Percentiles rank a stretch among this genome's conserved stretches.
Conservation (phyloP, 257 asterid genomes). For the Petunia secreta region DNA sequence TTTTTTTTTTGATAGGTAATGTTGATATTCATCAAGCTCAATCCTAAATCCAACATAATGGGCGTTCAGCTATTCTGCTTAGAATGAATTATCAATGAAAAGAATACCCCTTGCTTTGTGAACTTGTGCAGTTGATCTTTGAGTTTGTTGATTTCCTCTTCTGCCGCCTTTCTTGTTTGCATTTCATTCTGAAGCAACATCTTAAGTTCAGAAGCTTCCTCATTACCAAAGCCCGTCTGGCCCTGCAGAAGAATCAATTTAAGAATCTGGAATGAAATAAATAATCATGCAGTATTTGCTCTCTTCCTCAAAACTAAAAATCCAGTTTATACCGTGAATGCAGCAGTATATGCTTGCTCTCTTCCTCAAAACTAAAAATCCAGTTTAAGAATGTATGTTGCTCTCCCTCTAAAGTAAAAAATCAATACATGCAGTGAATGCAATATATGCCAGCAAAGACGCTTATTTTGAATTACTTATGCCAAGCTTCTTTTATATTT, state of each 20-base stretch:
- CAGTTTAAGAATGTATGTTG: neutral
- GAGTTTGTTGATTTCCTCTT: conserved; percentile 70
- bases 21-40: conserved; percentile 33
- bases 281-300: conserved; percentile 5
- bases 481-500: neutral
- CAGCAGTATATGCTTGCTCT: neutral
- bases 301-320: neutral
- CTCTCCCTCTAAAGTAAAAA: too few relatives aligned
- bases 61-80: conserved; percentile 11
- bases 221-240: conserved; percentile 44
- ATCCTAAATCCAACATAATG: conserved; percentile 30
- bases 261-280: conserved; percentile 30
- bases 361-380: neutral
- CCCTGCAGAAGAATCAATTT: conserved; percentile 46
- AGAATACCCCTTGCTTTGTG: conserved; percentile 61
- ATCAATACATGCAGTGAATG: neutral
- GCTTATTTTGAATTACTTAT: neutral
- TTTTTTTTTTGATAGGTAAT: too few relatives aligned
- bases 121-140: conserved; percentile 56
- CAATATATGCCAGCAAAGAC: neutral
- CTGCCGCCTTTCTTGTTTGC: conserved; percentile 74
- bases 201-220: conserved; percentile 70
- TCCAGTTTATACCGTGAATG: conserved; percentile 24
- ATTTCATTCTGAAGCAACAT: conserved; percentile 74
- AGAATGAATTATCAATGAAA: conserved; percentile 26